A percentile compares a stretch with the other conserved stretches of the same genome.
Evolutionary conservation across 805 yeast species (phyloP).

Genomic region (Wickerhamiella musiphila): DNA sequence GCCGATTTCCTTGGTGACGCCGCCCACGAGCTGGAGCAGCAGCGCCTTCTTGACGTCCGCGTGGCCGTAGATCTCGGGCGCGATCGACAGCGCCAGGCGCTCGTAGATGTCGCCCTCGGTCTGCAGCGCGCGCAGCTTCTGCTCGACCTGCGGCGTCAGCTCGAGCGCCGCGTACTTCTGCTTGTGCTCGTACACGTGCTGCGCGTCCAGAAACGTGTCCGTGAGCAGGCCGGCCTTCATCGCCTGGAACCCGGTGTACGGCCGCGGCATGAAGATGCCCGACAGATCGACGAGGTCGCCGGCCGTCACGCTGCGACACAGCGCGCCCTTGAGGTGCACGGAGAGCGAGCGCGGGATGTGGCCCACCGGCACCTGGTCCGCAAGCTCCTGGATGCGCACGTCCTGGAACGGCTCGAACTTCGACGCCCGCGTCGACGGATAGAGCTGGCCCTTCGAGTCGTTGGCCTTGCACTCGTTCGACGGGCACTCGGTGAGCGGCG

Average conservation of each 20-base stretch:
- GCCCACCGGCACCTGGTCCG: constrained; percentile 95
- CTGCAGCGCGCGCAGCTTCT: constrained; percentile 37
- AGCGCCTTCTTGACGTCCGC: constrained; percentile 84
- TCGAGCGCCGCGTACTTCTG: constrained; percentile 59
- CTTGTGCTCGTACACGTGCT: constrained; percentile 72
- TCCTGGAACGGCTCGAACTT: constrained; percentile 93
- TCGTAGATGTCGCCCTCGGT: constrained; percentile 58
- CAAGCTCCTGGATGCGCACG: constrained; percentile 82
- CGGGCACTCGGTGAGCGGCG: constrained; percentile 78
- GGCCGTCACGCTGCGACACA: constrained; percentile 75
- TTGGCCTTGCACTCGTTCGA: constrained; percentile 64
- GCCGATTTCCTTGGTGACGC: constrained; percentile 84
- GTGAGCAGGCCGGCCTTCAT: constrained; percentile 83
- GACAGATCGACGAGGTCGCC: constrained; percentile 91
- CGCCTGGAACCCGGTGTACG: constrained; percentile 91
- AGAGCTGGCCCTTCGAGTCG: constrained; percentile 72
- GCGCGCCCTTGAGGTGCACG: constrained; percentile 78
- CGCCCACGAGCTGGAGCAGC: constrained; percentile 73
- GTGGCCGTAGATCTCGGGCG: constrained; percentile 95
- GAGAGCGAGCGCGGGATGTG: constrained; percentile 84
- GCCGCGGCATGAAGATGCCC: constrained; percentile 85
- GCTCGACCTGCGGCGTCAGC: constrained; percentile 35
- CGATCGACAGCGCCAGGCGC: constrained; percentile 70
- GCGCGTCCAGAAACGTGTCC: constrained; percentile 85
- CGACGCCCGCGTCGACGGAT: constrained; percentile 88